Base-by-base conservation (phyloP, 1,139 yeast species). In the Protomyces gravidus region DNA sequence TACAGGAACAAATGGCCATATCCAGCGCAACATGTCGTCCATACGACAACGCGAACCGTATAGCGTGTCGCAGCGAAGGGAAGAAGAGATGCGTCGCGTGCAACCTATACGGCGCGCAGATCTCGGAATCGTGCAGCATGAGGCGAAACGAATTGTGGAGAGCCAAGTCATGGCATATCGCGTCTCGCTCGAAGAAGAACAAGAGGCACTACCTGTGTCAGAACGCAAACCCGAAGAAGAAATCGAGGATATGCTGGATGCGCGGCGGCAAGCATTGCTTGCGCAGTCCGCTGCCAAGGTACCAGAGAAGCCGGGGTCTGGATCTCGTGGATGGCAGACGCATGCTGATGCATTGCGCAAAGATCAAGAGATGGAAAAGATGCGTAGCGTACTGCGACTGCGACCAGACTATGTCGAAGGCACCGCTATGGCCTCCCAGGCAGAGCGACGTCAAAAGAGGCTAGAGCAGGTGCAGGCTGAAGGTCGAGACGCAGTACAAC, bases 1-100 rank as follows among this genome's bases (percentile, higher is more conserved):
- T 0, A 76, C 86, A 0, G 88, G 88, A 0, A 85, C 92, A 1
- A 84, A 85, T 46, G 94, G 94, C 0, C 78, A 79, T 67, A 76
- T 86, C 3, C 86, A 84, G 68, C 73, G 76, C 60, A 85, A 78
- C 64, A 64, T 75, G 5, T 73, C 80, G 0, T 67, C 74, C 13
- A 50, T 68, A 63, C 55, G 71, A 65, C 61, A 68, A 55, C 63
- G 67, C 65, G 47, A 68, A 25, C 70, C 71, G 2, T 76, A 75
- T 15, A 72, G 72, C 63, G 64, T 66, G 27, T 63, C 62, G 23
- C 66, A 66, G 51, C 64, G 58, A 33, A 62, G 55, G 21, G 65
- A 63, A 64, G 59, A 63, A 66, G 55, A 64, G 67, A 63, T 48
- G 64, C 58, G 26, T 50, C 65, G 36, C 64, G 21, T 9, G 11